phyloP scores from a whole-genome alignment of 108 stramenopile genomes.

The Cyclotella cryptica region DNA sequence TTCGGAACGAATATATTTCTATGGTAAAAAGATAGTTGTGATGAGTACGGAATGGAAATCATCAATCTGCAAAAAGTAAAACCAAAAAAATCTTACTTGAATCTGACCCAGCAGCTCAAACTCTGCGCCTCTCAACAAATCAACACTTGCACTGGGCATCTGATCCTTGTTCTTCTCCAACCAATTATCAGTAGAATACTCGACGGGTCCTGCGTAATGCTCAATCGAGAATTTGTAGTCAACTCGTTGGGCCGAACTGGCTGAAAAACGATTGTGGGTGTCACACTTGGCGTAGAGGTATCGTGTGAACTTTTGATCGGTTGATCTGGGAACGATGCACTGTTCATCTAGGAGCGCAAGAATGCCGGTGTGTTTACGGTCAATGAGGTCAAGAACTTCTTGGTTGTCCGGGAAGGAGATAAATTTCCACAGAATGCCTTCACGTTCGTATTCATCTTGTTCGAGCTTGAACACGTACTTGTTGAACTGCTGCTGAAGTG shows the following conservation, averaged over 20 bases:
- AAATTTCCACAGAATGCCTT: constrained; percentile 92
- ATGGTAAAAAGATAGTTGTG: neutral
- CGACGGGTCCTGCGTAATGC: constrained; percentile 92
- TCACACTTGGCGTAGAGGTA: constrained; percentile 90
- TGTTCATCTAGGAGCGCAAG: constrained; percentile 94
- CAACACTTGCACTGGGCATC: constrained; percentile 71
- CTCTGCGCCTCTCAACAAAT: constrained; percentile 72
- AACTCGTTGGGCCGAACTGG: constrained; percentile 72
- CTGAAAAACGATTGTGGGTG: constrained; percentile 72
- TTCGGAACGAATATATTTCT: constrained; percentile 70
- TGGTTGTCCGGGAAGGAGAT: constrained; percentile 98
- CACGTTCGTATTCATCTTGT: constrained; percentile 95
- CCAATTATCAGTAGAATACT: constrained; percentile 86
- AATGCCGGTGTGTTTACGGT: constrained; percentile 91
- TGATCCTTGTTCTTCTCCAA: constrained; percentile 94
- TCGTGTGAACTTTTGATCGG: constrained; percentile 89
- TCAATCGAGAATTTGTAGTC: constrained; percentile 85
- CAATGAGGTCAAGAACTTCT: constrained; percentile 95
- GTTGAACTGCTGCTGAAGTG: constrained; percentile 99
- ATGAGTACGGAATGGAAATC: neutral
- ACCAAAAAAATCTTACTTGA: constrained; percentile 13
- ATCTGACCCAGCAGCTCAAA: constrained; percentile 70
- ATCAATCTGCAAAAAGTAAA: neutral
- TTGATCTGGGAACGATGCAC: constrained; percentile 90
- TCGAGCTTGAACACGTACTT: constrained; percentile 97